Evolutionary conservation across 129 eudicot genomes (phyloP).

Genomic region (Gnaphalium uliginosum): DNA sequence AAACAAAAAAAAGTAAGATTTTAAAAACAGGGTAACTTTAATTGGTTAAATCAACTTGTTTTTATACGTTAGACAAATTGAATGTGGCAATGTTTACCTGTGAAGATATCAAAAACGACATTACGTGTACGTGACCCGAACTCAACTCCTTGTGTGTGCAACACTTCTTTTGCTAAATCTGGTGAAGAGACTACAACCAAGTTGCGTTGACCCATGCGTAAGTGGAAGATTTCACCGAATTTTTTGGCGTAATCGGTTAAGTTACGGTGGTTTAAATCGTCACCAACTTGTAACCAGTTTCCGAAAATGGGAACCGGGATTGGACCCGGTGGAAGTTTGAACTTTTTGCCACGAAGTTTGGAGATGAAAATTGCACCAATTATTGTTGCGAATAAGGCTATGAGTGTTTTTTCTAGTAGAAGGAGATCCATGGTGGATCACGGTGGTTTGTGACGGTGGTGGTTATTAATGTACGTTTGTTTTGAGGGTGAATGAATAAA

Average conservation of each 20-base stretch:
- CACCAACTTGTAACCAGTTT: slow-evolving; percentile 93
- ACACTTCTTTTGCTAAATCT: slow-evolving; percentile 64
- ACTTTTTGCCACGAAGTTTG: slow-evolving; percentile 58
- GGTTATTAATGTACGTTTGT: background rate
- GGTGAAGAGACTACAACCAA: slow-evolving; percentile 64
- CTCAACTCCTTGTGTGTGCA: slow-evolving; percentile 86
- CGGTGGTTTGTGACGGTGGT: slow-evolving; percentile 12
- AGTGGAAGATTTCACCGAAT: slow-evolving; percentile 58
- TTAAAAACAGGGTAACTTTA: too few species aligned
- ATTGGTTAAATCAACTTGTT: too few species aligned
- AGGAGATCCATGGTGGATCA: slow-evolving; percentile 64
- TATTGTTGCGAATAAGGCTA: slow-evolving; percentile 57
- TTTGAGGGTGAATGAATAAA: background rate
- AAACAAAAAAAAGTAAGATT: too few species aligned
- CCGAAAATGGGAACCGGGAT: slow-evolving; percentile 82
- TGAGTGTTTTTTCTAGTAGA: slow-evolving; percentile 59
- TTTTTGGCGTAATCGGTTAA: slow-evolving; percentile 60
- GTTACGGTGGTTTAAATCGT: slow-evolving; percentile 78
- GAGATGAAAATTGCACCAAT: slow-evolving; percentile 58
- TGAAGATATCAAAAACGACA: slow-evolving; percentile 89
- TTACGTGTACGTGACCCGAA: slow-evolving; percentile 88
- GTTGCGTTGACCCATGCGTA: slow-evolving; percentile 75
- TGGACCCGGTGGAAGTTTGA: slow-evolving; percentile 90
- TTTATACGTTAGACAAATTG: background rate
- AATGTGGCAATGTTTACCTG: slow-evolving; percentile 26